Percentiles rank a stretch among this genome's conserved stretches.
These are phyloP conservation scores for Aspergillus oerlinghausenensis DNA, from an alignment of 2,329 filamentous ascomycete genomes.

Conservation along the genomic window DNA sequence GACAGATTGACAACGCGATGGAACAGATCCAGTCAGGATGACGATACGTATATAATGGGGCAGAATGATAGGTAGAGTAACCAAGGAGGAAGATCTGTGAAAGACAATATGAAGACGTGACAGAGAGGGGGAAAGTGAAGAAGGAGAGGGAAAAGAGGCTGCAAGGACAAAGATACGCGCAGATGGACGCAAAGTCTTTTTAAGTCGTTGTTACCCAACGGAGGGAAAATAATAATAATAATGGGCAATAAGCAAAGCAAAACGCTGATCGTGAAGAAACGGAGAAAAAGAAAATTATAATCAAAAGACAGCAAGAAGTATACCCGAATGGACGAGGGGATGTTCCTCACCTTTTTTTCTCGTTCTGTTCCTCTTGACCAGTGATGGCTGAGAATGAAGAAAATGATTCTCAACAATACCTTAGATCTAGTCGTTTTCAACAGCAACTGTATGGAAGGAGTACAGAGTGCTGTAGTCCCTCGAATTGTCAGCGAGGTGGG, in stretches of 20 bases:
- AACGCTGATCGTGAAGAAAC: constrained; percentile 8
- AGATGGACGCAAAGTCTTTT: constrained; percentile 8
- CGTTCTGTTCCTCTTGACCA: not conserved
- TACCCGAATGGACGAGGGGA: not conserved
- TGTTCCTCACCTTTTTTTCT: not conserved
- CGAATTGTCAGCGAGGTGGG: constrained; percentile 3
- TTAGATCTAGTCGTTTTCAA: not conserved
- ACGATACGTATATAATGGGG: not conserved
- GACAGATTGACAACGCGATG: not conserved
- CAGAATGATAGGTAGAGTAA: not conserved
- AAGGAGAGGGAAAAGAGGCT: not conserved
- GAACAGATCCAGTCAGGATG: not conserved
- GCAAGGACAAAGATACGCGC: constrained; percentile 10
- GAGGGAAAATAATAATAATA: not conserved
- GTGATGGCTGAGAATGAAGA: not conserved
- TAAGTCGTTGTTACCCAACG: constrained; percentile 10
- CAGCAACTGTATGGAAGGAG: not conserved
- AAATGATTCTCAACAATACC: not conserved
- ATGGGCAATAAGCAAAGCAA: not conserved
- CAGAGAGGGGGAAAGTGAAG: not conserved
- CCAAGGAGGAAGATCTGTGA: not conserved
- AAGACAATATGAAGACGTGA: not conserved
- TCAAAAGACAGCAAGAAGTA: not conserved
- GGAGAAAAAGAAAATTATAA: not conserved
- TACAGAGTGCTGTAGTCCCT: not conserved